A percentile compares a stretch with the other conserved stretches of the same genome.
Evolutionary conservation across 139 green algal genomes (phyloP).

Genomic region (Tetradesmus obliquus): DNA sequence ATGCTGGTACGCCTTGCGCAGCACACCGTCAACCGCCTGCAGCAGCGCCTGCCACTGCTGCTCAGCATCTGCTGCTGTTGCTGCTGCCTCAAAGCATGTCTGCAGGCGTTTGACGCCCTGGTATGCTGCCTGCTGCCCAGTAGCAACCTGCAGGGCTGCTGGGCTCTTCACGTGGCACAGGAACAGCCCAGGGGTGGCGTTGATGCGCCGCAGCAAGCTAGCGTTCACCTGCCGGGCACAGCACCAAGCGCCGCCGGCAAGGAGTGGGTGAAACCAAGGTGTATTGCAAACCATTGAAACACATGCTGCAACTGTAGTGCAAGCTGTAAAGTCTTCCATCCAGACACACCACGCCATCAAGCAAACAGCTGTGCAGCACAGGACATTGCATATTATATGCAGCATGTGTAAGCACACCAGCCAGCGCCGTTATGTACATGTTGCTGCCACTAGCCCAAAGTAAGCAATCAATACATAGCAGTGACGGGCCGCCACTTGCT

Average conservation of each 20-base stretch:
- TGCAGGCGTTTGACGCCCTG: slow-evolving; percentile 6
- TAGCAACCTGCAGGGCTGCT: neutral
- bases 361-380: neutral
- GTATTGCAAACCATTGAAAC: too few relatives aligned
- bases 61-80: slow-evolving; percentile 15
- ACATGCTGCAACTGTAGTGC: neutral
- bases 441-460: neutral
- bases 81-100: neutral
- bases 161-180: slow-evolving; percentile 23
- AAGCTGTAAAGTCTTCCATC: neutral
- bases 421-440: neutral
- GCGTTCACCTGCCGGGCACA: slow-evolving; percentile 42
- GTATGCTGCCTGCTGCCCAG: neutral
- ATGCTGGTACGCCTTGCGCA: slow-evolving; percentile 51
- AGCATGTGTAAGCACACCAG: neutral
- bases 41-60: neutral
- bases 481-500: neutral
- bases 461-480: neutral
- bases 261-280: too few relatives aligned
- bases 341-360: neutral
- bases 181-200: slow-evolving; percentile 1
- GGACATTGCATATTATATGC: neutral
- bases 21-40: neutral
- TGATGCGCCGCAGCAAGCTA: slow-evolving; percentile 14
- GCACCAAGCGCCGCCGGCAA: neutral